Percentiles rank a stretch among this genome's conserved stretches.
These are phyloP conservation scores for Penicillium ucsense DNA, from an alignment of 495 filamentous ascomycete genomes.

Conservation along the genomic window DNA sequence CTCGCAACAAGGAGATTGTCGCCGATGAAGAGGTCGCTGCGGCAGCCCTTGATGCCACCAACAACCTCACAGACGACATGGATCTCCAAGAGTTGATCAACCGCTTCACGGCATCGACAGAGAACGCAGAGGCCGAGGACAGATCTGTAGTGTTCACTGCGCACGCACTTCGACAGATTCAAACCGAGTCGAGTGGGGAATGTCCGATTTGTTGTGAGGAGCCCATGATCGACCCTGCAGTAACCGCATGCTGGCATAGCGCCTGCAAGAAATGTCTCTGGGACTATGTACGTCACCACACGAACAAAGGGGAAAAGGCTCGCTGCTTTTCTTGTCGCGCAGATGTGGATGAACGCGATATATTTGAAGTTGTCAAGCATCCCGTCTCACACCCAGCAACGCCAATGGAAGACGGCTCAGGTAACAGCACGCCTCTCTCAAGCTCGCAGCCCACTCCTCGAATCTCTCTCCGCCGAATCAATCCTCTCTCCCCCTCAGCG, in stretches of 20 bases:
- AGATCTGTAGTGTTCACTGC: conserved; percentile 57
- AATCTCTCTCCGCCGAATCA: conserved; percentile 74
- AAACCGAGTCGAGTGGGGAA: conserved; percentile 76
- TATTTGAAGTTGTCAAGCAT: conserved; percentile 79
- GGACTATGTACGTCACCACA: conserved; percentile 80
- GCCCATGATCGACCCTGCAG: conserved; percentile 85
- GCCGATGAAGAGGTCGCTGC: conserved; percentile 83
- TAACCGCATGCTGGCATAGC: conserved; percentile 94
- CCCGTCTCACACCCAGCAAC: conserved; percentile 16
- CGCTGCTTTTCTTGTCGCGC: conserved; percentile 85
- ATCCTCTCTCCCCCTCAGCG: conserved; percentile 51
- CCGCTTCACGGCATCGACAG: conserved; percentile 62
- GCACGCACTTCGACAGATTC: conserved; percentile 81
- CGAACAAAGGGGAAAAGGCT: conserved; percentile 60
- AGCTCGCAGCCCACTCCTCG: conserved; percentile 38
- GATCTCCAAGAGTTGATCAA: conserved; percentile 78
- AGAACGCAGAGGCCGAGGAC: conserved; percentile 42
- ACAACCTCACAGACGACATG: conserved; percentile 90
- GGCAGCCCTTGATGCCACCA: conserved; percentile 65
- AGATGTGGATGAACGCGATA: conserved; percentile 67
- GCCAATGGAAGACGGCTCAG: conserved; percentile 22
- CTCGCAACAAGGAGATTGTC: conserved; percentile 72
- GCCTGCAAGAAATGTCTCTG: conserved; percentile 88
- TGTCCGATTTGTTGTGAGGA: conserved; percentile 94
- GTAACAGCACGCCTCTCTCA: conserved; percentile 22